Base-by-base conservation (phyloP, 352 stramenopile genomes). In the Albugo laibachii region DNA sequence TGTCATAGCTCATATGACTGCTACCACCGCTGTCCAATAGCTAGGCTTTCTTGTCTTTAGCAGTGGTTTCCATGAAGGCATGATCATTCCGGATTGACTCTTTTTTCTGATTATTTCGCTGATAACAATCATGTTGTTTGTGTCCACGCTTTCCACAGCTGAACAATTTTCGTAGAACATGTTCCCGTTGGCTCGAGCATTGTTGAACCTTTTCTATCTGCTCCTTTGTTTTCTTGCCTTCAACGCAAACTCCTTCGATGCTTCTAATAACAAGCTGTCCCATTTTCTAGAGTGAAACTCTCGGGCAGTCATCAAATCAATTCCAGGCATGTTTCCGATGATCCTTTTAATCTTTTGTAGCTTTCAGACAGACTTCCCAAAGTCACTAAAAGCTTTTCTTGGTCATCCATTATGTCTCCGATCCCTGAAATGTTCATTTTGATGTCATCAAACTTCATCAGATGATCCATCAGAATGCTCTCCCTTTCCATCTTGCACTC, bases 391-490 rank as follows among this genome's bases (percentile, higher is more conserved):
- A 58, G 45, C 5, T 38, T 31, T 53, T 58, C 55, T 10, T 56
- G 52, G 2, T 60, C 51, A 0, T 20, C 19, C 1, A 53, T 2
- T 2, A 42, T n/a, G 8, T 62, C 51, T 41, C 55, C 47, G 5
- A 56, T 51, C n/a, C 41, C 46, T 2, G n/a, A 48, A 1, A 62
- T 15, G 3, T 40, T 16, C 13, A 58, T 27, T 13, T 45, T 54
- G 27, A 62, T 38, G 16, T 62, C 48, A 10, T 62, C 42, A 62
- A n/a, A 58, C n/a, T 16, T n/a, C 18, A 62, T 42, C 6, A 62
- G 13, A 18, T 59, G 48, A 11, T 59, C 34, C 31, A 62, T 59
- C 24, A 55, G 20, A 15, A 55, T 24, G 13, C 27, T 48, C 16
- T 8, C 38, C 8, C 20, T 24, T 43, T 43, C 38, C 38, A 43